These are phyloP conservation scores for Pascua sp. DNA, from an alignment of 1,284 basidiomycete genomes.

Conservation along the genomic window DNA sequence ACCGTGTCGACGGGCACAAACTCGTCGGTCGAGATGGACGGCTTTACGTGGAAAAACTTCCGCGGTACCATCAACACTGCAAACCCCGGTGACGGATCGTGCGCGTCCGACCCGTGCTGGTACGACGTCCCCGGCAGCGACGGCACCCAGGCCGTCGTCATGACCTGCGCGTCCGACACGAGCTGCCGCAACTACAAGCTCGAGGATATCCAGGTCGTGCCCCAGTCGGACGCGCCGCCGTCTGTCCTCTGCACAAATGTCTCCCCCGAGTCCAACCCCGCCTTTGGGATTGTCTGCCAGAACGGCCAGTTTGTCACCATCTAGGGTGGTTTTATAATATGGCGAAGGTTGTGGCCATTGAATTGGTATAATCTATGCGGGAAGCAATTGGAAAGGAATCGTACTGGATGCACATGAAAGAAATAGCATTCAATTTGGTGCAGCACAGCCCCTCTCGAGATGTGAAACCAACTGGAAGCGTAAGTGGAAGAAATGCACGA, in stretches of 20 bases:
- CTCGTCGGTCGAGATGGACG: slow-evolving; percentile 27
- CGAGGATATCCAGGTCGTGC: slow-evolving; percentile 29
- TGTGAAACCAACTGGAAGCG: too few species aligned
- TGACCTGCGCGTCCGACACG: slow-evolving; percentile 30
- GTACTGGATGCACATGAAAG: too few species aligned
- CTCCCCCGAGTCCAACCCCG: slow-evolving; percentile 13
- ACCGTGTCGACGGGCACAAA: slow-evolving; percentile 1
- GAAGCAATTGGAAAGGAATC: too few species aligned
- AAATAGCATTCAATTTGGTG: too few species aligned
- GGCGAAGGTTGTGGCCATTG: too few species aligned
- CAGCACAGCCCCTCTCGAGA: too few species aligned
- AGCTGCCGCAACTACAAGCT: slow-evolving; percentile 23
- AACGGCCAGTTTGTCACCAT: slow-evolving; percentile 17
- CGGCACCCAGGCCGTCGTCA: slow-evolving; percentile 39
- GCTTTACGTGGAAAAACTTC: slow-evolving; percentile 47
- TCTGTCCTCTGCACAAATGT: slow-evolving; percentile 19
- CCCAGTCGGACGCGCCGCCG: slow-evolving; percentile 8
- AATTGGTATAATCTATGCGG: too few species aligned
- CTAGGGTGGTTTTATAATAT: too few species aligned
- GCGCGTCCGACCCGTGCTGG: slow-evolving; percentile 46
- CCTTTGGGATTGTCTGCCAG: slow-evolving; percentile 18
- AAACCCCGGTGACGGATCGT: slow-evolving; percentile 42
- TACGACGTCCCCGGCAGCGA: slow-evolving; percentile 32
- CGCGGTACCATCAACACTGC: slow-evolving; percentile 50
- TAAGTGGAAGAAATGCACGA: too few species aligned